Evolutionary conservation across 1,284 basidiomycete species (phyloP).

Genomic region (Puccinia triticina): DNA sequence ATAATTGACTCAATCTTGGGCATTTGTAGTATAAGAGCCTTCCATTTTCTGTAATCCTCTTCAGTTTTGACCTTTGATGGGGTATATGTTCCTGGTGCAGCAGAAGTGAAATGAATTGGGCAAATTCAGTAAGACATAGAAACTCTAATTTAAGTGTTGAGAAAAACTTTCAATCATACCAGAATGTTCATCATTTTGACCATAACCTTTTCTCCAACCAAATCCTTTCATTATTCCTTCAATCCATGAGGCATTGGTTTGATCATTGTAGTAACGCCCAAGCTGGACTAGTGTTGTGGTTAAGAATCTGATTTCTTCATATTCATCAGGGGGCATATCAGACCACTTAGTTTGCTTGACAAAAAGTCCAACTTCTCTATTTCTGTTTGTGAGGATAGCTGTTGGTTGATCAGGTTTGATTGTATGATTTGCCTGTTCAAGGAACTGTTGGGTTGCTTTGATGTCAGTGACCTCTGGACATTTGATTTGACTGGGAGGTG

Average conservation of each 20-base stretch:
- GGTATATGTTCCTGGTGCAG: neutral
- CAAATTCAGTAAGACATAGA: no score
- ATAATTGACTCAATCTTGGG: neutral
- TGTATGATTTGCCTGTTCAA: neutral
- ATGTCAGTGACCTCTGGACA: neutral
- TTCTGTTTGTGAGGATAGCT: neutral
- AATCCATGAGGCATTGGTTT: neutral
- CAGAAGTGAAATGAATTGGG: neutral
- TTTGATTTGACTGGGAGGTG: neutral
- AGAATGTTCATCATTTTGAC: neutral
- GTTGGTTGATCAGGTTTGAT: neutral
- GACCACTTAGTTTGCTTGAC: no score
- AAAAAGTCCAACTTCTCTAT: neutral
- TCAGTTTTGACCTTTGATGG: neutral
- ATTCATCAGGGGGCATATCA: neutral
- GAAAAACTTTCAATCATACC: neutral
- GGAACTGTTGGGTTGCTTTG: neutral
- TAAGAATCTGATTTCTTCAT: neutral
- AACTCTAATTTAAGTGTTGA: neutral
- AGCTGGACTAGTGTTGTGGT: conserved; percentile 14
- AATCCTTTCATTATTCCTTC: neutral
- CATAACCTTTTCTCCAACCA: conserved; percentile 9
- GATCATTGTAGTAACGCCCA: neutral
- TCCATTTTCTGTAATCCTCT: neutral
- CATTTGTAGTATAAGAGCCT: neutral